Evolutionary conservation across 768 basidiomycete genomes (phyloP).

Genomic region (Tremella mesenterica): DNA sequence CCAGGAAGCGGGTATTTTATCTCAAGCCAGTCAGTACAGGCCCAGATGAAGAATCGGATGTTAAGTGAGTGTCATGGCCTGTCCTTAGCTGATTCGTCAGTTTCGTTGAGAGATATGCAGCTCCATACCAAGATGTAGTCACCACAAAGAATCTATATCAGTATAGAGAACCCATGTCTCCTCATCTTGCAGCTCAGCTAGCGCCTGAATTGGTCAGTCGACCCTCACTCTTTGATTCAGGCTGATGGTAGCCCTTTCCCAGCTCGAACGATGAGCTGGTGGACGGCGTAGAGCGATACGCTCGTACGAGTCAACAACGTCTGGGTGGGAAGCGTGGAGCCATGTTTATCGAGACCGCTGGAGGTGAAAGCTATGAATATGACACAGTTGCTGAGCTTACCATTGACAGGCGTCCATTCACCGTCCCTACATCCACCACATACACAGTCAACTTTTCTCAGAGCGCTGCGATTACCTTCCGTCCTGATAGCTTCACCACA

Average conservation of each 20-base stretch:
- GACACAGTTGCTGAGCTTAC: not conserved
- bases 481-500: slow-evolving; percentile 78
- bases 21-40: slow-evolving; percentile 89
- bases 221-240: not conserved
- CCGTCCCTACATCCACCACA: slow-evolving; percentile 68
- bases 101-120: slow-evolving; percentile 53
- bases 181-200: slow-evolving; percentile 68
- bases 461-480: slow-evolving; percentile 77
- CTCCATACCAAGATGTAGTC: slow-evolving; percentile 43
- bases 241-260: slow-evolving; percentile 48
- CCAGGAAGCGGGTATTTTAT: slow-evolving; percentile 42
- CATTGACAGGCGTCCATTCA: slow-evolving; percentile 72
- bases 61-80: slow-evolving; percentile 51
- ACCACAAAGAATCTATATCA: slow-evolving; percentile 66
- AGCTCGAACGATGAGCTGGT: slow-evolving; percentile 58
- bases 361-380: slow-evolving; percentile 56
- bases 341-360: slow-evolving; percentile 88
- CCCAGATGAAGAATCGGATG: slow-evolving; percentile 67
- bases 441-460: slow-evolving; percentile 75
- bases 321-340: slow-evolving; percentile 39
- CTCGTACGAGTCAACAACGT: slow-evolving; percentile 51
- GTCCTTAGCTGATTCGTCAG: slow-evolving; percentile 45
- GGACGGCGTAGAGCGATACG: slow-evolving; percentile 56
- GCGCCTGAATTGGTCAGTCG: slow-evolving; percentile 36
- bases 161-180: slow-evolving; percentile 82